These are phyloP conservation scores for Polychaeton citri DNA, from an alignment of 2,329 filamentous ascomycete genomes.

Conservation along the genomic window DNA sequence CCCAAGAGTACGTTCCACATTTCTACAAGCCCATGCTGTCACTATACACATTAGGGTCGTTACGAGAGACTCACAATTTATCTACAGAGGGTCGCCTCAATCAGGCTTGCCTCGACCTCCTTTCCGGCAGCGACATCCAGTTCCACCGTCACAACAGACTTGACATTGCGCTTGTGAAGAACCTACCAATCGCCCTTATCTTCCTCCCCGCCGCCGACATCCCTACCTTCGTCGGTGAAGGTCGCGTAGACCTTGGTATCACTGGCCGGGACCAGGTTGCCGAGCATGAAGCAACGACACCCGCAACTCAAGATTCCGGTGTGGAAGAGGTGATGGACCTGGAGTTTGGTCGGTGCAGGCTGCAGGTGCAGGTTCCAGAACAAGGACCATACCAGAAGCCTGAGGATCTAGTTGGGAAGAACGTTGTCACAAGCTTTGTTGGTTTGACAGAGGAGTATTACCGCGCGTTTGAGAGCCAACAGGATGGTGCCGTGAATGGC, in stretches of 20 bases:
- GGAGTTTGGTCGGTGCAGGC: conserved; percentile 77
- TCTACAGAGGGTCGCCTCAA: conserved; percentile 77
- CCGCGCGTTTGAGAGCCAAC: conserved; percentile 53
- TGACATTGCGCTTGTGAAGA: conserved; percentile 96
- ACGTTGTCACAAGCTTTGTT: conserved; percentile 91
- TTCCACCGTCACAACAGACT: conserved; percentile 90
- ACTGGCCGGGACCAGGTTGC: conserved; percentile 86
- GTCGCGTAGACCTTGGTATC: conserved; percentile 84
- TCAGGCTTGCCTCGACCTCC: conserved; percentile 74
- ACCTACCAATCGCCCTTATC: conserved; percentile 84
- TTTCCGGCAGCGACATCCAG: conserved; percentile 88
- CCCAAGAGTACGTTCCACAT: conserved; percentile 91
- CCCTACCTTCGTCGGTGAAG: conserved; percentile 92
- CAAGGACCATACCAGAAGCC: conserved; percentile 60
- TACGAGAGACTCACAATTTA: conserved; percentile 2
- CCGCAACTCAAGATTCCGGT: conserved; percentile 37
- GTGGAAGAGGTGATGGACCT: conserved; percentile 84
- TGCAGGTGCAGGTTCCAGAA: conserved; percentile 93
- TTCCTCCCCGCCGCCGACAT: conserved; percentile 97
- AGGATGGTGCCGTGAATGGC: conserved; percentile 25
- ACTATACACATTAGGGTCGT: conserved; percentile 7
- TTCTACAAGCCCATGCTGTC: conserved; percentile 9
- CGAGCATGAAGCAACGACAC: conserved; percentile 51
- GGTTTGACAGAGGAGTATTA: conserved; percentile 76
- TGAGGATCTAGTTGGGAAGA: conserved; percentile 75